Percentiles rank a stretch among this genome's conserved stretches.
phyloP scores from a whole-genome alignment of 2,329 filamentous ascomycete genomes.

The Ophiostoma quercus region DNA sequence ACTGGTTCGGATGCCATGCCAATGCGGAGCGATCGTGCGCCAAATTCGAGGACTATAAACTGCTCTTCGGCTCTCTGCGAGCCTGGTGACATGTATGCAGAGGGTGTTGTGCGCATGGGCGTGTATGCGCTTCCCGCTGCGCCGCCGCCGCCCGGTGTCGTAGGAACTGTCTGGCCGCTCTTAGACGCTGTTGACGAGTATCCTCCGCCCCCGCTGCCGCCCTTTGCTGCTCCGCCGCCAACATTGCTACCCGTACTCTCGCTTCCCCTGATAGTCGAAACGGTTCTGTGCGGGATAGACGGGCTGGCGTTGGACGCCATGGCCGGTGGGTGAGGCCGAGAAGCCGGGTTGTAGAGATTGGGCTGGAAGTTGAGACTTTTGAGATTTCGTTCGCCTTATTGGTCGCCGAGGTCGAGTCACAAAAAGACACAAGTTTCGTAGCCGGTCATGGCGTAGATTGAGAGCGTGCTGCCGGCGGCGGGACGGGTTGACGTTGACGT shows the following conservation, averaged over 20 bases:
- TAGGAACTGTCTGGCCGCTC: constrained; percentile 18
- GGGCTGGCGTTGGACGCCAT: constrained; percentile 45
- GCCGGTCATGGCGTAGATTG: not conserved
- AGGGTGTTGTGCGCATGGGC: constrained; percentile 39
- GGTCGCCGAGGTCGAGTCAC: not conserved
- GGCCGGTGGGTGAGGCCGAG: constrained; percentile 1
- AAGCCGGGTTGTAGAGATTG: not conserved
- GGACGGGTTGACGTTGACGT: constrained; percentile 4
- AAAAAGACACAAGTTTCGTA: not conserved
- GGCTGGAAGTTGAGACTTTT: not conserved
- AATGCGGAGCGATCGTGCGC: constrained; percentile 68
- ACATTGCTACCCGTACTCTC: constrained; percentile 24
- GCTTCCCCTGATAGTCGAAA: constrained; percentile 52
- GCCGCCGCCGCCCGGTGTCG: constrained; percentile 30
- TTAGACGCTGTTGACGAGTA: not conserved
- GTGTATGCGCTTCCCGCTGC: not conserved
- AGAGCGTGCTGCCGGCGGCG: not conserved
- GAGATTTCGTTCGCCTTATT: not conserved
- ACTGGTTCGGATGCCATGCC: constrained; percentile 81
- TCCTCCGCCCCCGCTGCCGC: constrained; percentile 10
- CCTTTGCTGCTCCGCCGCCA: constrained; percentile 20
- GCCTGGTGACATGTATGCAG: constrained; percentile 55
- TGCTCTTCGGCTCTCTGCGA: constrained; percentile 74
- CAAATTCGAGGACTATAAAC: constrained; percentile 74
- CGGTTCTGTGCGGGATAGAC: constrained; percentile 52